A percentile compares a stretch with the other conserved stretches of the same genome.
These are phyloP conservation scores for Wickerhamiella sergipiensis DNA, from an alignment of 805 yeast species.

Conservation along the genomic window DNA sequence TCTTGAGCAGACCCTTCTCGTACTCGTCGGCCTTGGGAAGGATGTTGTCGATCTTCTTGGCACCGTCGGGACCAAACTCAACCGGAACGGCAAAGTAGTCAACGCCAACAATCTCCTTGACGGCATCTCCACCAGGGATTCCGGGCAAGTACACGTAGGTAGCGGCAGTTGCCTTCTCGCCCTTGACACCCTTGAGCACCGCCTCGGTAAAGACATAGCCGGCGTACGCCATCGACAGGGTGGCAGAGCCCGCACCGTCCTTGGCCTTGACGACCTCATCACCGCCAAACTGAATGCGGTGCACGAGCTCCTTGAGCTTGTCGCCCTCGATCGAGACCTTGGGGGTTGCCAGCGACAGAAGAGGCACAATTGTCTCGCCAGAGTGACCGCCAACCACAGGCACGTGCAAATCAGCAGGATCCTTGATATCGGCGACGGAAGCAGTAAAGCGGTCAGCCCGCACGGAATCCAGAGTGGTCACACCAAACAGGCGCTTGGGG, in stretches of 20 bases:
- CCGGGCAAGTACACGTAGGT: slow-evolving; percentile 30
- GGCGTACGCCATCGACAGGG: slow-evolving; percentile 87
- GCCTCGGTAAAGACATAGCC: slow-evolving; percentile 65
- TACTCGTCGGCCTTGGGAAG: slow-evolving; percentile 59
- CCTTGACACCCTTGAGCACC: slow-evolving; percentile 30
- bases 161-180: slow-evolving; percentile 35
- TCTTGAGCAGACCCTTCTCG: slow-evolving; percentile 73
- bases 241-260: slow-evolving; percentile 89
- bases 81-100: slow-evolving; percentile 67
- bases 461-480: slow-evolving; percentile 84
- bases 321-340: slow-evolving; percentile 40
- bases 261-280: slow-evolving; percentile 91
- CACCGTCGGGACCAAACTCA: slow-evolving; percentile 62
- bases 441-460: slow-evolving; percentile 82
- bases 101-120: slow-evolving; percentile 57
- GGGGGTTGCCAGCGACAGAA: slow-evolving; percentile 66
- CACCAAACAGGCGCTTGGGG: slow-evolving; percentile 89
- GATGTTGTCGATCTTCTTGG: slow-evolving; percentile 42
- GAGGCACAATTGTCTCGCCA: slow-evolving; percentile 90
- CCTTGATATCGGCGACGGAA: slow-evolving; percentile 43
- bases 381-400: slow-evolving; percentile 96
- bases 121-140: slow-evolving; percentile 38
- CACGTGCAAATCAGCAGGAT: slow-evolving; percentile 65
- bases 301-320: slow-evolving; percentile 47
- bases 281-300: slow-evolving; percentile 93